phyloP scores from a whole-genome alignment of 805 yeast genomes.

The Yarrowia hollandica region DNA sequence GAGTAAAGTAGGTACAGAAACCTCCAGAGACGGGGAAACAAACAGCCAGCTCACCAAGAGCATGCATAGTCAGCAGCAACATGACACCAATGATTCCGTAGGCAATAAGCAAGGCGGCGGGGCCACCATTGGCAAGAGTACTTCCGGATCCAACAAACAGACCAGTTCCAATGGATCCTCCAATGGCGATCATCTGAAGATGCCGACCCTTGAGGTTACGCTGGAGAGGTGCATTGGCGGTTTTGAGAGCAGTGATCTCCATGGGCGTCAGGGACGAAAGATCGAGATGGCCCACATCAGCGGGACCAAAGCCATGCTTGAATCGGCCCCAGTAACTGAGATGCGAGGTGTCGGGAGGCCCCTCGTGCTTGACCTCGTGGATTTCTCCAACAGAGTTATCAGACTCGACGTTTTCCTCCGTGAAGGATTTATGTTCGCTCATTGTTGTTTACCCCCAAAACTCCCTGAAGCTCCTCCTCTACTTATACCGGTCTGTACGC shows the following conservation, averaged over 20 bases:
- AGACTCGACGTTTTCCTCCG: slow-evolving; percentile 1
- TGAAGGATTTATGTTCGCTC: slow-evolving; percentile 9
- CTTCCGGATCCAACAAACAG: slow-evolving; percentile 53
- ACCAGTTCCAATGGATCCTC: slow-evolving; percentile 80
- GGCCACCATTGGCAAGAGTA: slow-evolving; percentile 50
- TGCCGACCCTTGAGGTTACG: slow-evolving; percentile 43
- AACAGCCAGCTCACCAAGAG: slow-evolving; percentile 68
- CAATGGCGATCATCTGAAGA: slow-evolving; percentile 64
- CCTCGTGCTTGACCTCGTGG: background rate
- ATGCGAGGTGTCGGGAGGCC: slow-evolving; percentile 11
- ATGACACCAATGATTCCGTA: slow-evolving; percentile 53
- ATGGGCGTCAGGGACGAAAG: slow-evolving; percentile 39
- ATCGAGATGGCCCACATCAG: slow-evolving; percentile 44
- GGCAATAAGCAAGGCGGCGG: slow-evolving; percentile 52
- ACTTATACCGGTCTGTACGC: no score
- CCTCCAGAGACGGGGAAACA: slow-evolving; percentile 62
- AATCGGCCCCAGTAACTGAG: slow-evolving; percentile 34
- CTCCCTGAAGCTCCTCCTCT: no score
- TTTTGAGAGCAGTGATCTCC: slow-evolving; percentile 30
- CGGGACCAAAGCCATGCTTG: slow-evolving; percentile 47
- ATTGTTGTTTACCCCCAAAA: background rate
- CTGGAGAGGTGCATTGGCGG: slow-evolving; percentile 55
- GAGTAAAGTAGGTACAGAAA: slow-evolving; percentile 55
- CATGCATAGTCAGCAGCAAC: slow-evolving; percentile 58
- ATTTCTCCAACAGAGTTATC: slow-evolving; percentile 11